Conservation (phyloP, 2,329 filamentous ascomycete species). For the Clathrospora elynae region DNA sequence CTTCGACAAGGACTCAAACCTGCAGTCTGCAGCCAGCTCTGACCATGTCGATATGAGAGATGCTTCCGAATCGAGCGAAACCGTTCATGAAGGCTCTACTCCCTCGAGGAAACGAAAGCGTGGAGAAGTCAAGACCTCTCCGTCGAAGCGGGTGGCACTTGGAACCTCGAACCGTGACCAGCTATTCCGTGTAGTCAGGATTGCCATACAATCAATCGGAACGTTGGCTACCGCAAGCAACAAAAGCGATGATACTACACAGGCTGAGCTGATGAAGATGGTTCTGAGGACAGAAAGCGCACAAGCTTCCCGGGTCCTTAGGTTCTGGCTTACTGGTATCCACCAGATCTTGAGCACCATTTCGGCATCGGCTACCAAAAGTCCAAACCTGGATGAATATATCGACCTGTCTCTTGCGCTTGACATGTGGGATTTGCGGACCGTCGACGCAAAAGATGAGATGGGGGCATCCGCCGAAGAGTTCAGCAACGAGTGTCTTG, state of each 20-base stretch:
- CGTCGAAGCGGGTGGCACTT: conserved; percentile 23
- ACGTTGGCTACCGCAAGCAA: conserved; percentile 18
- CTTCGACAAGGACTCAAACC: conserved; percentile 25
- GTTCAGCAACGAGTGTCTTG: conserved; percentile 48
- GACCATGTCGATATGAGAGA: conserved; percentile 21
- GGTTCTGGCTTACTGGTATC: conserved; percentile 42
- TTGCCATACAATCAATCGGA: conserved; percentile 28
- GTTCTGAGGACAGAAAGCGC: conserved; percentile 41
- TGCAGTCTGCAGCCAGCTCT: conserved; percentile 5
- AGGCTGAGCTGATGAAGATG: conserved; percentile 45
- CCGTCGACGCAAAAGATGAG: conserved; percentile 32
- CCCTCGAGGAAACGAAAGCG: conserved; percentile 47
- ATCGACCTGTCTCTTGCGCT: conserved; percentile 32
- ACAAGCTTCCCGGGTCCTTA: conserved; percentile 45
- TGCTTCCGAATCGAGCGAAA: conserved; percentile 37
- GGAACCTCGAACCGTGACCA: conserved; percentile 16
- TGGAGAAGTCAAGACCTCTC: conserved; percentile 22
- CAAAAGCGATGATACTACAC: conserved; percentile 26
- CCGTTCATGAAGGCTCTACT: conserved; percentile 28
- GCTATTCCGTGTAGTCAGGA: conserved; percentile 33
- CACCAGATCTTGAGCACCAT: conserved; percentile 19
- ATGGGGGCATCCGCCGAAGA: conserved; percentile 39
- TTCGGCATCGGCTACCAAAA: background rate
- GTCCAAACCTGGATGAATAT: conserved; percentile 7
- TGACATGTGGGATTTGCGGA: conserved; percentile 45